A percentile compares a stretch with the other conserved stretches of the same genome.
These are phyloP conservation scores for Simplicillium sp. DNA, from an alignment of 2,329 filamentous ascomycete genomes.

Conservation along the genomic window DNA sequence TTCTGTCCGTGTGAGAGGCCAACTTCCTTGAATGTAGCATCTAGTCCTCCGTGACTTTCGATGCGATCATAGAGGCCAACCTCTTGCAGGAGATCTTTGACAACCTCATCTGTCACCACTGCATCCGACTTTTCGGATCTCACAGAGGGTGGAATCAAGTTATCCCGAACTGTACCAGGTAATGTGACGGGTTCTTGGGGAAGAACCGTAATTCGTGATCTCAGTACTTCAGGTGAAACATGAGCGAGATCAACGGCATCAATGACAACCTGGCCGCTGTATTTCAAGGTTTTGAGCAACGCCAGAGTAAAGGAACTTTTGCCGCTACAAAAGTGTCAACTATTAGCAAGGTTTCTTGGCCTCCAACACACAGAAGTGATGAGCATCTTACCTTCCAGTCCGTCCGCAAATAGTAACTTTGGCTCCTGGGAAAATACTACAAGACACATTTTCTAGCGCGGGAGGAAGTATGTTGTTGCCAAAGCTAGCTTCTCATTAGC, in stretches of 20 bases:
- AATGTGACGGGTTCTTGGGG: constrained; percentile 85
- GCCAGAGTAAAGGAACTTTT: constrained; percentile 13
- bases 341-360: no score
- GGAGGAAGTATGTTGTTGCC: not conserved
- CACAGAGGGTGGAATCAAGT: constrained; percentile 57
- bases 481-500: no score
- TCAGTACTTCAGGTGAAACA: constrained; percentile 74
- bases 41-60: not conserved
- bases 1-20: not conserved
- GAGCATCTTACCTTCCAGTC: constrained; percentile 19
- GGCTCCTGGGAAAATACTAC: constrained; percentile 14
- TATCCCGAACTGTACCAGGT: constrained; percentile 73
- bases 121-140: no score
- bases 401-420: constrained; percentile 25
- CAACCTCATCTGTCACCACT: no score
- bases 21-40: not conserved
- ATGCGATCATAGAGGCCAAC: not conserved
- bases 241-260: constrained; percentile 72
- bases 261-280: constrained; percentile 24
- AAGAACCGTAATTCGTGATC: constrained; percentile 81
- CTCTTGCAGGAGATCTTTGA: not conserved
- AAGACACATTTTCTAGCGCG: constrained; percentile 14
- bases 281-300: constrained; percentile 6
- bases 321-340: constrained; percentile 6
- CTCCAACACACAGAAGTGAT: no score